Conservation (phyloP, 2,329 filamentous ascomycete species). For the Penicillium carneum region DNA sequence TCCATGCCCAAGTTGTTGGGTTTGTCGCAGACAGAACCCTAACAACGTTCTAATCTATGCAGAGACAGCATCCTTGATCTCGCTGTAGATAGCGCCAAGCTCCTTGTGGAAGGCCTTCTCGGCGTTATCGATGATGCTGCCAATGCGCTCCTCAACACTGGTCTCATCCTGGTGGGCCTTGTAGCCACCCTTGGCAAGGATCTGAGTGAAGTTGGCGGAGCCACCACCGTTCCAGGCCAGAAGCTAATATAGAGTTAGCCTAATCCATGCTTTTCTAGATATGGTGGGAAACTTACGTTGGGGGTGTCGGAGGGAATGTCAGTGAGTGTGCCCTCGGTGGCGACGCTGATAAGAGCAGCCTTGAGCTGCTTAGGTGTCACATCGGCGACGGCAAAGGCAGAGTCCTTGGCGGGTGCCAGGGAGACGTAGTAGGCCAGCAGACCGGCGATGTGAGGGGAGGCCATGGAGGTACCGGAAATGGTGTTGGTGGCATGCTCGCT, state of each 20-base stretch:
- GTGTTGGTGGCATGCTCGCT: constrained; percentile 96
- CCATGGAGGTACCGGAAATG: constrained; percentile 99
- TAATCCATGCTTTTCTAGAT: neutral
- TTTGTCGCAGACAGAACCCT: constrained; percentile 33
- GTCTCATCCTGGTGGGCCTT: constrained; percentile 50
- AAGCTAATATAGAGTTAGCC: constrained; percentile 58
- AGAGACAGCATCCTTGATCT: constrained; percentile 51
- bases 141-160: constrained; percentile 47
- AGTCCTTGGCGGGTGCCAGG: constrained; percentile 87
- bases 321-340: constrained; percentile 76
- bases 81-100: constrained; percentile 58
- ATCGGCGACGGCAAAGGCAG: constrained; percentile 84
- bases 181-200: constrained; percentile 77
- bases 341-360: constrained; percentile 81
- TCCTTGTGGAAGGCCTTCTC: constrained; percentile 53
- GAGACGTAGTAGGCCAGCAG: constrained; percentile 97
- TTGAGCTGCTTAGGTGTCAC: constrained; percentile 96
- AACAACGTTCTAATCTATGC: constrained; percentile 53
- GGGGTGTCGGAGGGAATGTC: constrained; percentile 86
- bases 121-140: constrained; percentile 57
- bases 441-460: constrained; percentile 94
- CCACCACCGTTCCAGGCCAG: constrained; percentile 99
- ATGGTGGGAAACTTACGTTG: constrained; percentile 65
- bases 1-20: constrained; percentile 31
- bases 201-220: constrained; percentile 85